Base-by-base conservation (phyloP, 176 grass and related monocot species). In the Triticum turgidum region DNA sequence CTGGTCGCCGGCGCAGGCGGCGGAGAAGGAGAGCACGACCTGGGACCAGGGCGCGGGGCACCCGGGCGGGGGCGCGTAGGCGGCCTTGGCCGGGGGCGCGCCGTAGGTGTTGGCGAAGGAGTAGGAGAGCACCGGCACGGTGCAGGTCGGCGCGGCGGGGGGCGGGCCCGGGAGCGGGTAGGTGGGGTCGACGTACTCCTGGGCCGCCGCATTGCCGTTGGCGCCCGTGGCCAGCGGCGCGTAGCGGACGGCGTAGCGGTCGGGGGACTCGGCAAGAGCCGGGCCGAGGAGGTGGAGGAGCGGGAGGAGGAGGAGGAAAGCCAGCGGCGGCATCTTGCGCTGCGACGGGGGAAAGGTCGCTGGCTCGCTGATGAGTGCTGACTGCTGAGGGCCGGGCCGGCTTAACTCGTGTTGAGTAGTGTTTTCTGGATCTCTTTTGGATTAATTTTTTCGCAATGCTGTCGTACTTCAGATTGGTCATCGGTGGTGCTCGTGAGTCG, bases 41-140 rank as follows among this genome's bases (percentile, higher is more conserved):
- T 87, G 84, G 35, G 88, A 71, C 93, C 93, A 98, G 29, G 96
- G 93, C 51, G 86, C 25, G 29, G 88, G 88, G 85, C 93, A 95
- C 2, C 9, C 88, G 9, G 82, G 14, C 2, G 93, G 96, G 42
- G 93, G 82, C 27, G 64, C 89, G 76, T 96, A 98, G 56, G 51
- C 0, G 14, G 84, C 78, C 71, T 77, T 84, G 61, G 89, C 83
- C 1, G 93, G 94, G 11, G 93, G 76, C 10, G 37, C 58, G 80
- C 91, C 91, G 80, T 98, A 98, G 82, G 97, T 96, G 88, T 95
- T 6, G 79, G 58, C 87, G 90, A 98, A 96, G 88, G 90, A 91
- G 72, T 92, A 51, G 77, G 87, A 80, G 75, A 98, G 83, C 24
- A 98, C 86, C 67, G 78, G 88, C 41, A 95, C 52, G 69, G 82